Evolutionary conservation across 2,329 filamentous ascomycete genomes (phyloP), one percentile per base, ranked within the genome.

Genomic region (Delphinella strobiligena): DNA sequence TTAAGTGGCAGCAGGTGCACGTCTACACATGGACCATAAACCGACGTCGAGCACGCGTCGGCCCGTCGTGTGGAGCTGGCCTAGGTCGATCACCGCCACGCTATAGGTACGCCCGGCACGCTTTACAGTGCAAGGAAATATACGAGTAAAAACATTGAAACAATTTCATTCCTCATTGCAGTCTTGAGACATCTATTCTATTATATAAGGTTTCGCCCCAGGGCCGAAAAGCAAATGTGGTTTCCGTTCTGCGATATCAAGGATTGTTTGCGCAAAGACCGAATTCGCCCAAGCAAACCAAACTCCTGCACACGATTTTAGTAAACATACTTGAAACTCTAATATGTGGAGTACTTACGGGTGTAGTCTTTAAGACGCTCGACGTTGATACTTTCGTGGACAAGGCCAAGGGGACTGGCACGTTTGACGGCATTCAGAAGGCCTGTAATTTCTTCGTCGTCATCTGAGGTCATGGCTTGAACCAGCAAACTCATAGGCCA

Each of bases 211-310:
- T 46, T 69, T 61, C 3, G 68, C 69, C 0, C 74, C 76, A 35
- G 74, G 61, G 11, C 77, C 80, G 58, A 95, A 94, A 30, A 96
- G 71, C 50, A 96, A 59, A 60, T 93, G 75, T 3, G 91, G 91
- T 61, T 93, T 94, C 56, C 89, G 69, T 61, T 81, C 80, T 1
- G 88, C 91, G 38, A 98, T 58, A 64, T 95, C 86, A 37, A 98
- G 64, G 34, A 98, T 85, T 0, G 88, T 93, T 59, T 86, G 80
- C 11, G 89, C 87, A 62, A 94, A 96, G 9, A 98, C 86, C 1
- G 86, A 91, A 51, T 98, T 98, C 9, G 91, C 91, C 91, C 88
- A 96, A 2, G 89, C 86, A 59, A 96, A 96, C 89, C 89, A 96
- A 54, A 82, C 86, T 47, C 76, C 71, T 74, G 43, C 31, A 5